Percentiles rank a stretch among this genome's conserved stretches.
Conservation (phyloP, 345 rosid species). For the Eucalyptus erythrocorys region DNA sequence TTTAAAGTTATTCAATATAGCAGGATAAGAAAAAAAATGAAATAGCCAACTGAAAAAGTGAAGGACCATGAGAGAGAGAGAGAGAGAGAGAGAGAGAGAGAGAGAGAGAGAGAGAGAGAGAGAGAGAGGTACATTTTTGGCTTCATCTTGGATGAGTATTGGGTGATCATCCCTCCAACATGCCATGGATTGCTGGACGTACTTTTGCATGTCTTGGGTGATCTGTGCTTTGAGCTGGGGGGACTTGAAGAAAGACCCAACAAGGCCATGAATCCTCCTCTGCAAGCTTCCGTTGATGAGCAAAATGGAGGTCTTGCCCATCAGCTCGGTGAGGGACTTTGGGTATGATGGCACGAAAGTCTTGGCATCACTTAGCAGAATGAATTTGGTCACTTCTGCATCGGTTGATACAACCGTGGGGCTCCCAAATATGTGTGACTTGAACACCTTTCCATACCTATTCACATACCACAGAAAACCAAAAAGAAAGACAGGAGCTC, state of each 20-base stretch:
- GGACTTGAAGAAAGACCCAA: conserved; percentile 82
- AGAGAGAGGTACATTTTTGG: conserved; percentile 40
- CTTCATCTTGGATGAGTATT: conserved; percentile 70
- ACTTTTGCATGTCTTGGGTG: conserved; percentile 63
- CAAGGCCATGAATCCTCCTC: conserved; percentile 86
- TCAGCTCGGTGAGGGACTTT: conserved; percentile 81
- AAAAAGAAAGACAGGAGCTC: not conserved
- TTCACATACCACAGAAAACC: not conserved
- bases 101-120: not conserved
- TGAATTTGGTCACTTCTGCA: conserved; percentile 71
- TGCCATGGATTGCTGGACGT: conserved; percentile 61
- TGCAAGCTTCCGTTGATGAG: conserved; percentile 79
- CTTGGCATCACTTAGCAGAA: conserved; percentile 79
- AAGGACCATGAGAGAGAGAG: not conserved
- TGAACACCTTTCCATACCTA: conserved; percentile 94
- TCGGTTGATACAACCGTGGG: conserved; percentile 86
- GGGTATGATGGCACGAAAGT: conserved; percentile 88
- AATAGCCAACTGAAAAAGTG: not conserved
- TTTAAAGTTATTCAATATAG: not conserved
- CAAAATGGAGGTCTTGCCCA: conserved; percentile 93
- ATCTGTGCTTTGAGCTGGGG: conserved; percentile 76
- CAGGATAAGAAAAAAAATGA: not conserved
- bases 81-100: not conserved
- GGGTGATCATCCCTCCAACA: conserved; percentile 55
- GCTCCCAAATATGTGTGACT: conserved; percentile 90